Evolutionary conservation across 768 basidiomycete genomes (phyloP), one percentile per base, ranked within the genome.

Genomic region (Saitozyma sp.): DNA sequence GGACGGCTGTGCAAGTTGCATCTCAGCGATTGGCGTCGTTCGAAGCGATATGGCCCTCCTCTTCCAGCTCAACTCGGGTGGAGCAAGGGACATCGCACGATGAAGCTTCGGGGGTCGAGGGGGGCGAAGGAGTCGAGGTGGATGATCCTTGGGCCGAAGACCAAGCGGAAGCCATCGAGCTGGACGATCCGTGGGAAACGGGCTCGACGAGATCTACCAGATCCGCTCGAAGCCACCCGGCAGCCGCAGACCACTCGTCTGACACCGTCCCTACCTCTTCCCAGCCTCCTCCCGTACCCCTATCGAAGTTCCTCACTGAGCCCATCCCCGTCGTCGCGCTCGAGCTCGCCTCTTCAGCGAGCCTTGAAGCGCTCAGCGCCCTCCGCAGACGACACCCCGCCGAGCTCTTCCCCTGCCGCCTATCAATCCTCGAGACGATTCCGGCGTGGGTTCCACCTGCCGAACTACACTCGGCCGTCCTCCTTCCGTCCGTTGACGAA

Each of bases 371-470:
- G 6, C 82, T 94, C 45, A 80, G 76, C 14, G 81, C 85, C 42
- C 82, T 97, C 41, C 76, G 86, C 62, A 68, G 81, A 40, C 84
- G 84, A 56, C 89, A 92, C 74, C 75, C 78, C n/a, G 50, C 73
- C 9, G 68, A 77, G 37, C 79, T 96, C 40, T 89, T 86, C 84
- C 87, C 89, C 3, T 84, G 81, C 69, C 89, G 93, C 19, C 83
- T 89, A 71, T 69, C 78, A 39, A 84, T 97, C 54, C 82, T 94
- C 56, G 85, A 89, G 58, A 83, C 82, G 59, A 84, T 96, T 59
- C 92, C 95, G 40, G 85, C 86, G 68, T 86, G 91, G 79, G 80
- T 83, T 9, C 82, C 86, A 54, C 89, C 92, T 2, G 82, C 84
- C 0, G 81, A 73, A 16, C 49, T 78, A 48, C 58, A 66, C 16